These are phyloP conservation scores for Neurospora sp. DNA, from an alignment of 495 filamentous ascomycete species.

Conservation along the genomic window DNA sequence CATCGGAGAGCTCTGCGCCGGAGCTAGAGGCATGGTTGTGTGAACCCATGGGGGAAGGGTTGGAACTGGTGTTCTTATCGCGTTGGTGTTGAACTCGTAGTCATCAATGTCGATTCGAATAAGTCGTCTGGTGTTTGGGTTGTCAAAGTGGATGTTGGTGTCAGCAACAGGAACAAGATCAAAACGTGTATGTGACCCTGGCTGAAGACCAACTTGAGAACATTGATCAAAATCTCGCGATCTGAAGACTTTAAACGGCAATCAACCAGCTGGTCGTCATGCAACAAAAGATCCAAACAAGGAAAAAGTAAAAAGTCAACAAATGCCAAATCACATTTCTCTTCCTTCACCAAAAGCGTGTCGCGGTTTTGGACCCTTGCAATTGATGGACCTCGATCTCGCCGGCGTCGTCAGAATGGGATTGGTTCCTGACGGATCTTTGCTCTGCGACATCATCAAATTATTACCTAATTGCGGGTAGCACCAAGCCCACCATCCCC, in stretches of 20 bases:
- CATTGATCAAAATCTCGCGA: background rate
- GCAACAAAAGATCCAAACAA: background rate
- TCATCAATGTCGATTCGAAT: background rate
- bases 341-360: background rate
- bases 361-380: background rate
- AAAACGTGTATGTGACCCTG: background rate
- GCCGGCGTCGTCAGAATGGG: background rate
- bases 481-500: background rate
- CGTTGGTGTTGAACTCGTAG: background rate
- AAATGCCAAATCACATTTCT: background rate
- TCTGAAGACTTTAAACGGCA: background rate
- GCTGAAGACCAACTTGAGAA: background rate
- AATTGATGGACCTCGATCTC: background rate
- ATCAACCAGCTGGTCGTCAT: too few relatives aligned
- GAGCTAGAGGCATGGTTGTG: constrained; percentile 18
- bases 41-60: constrained; percentile 12
- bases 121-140: background rate
- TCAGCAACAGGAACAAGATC: background rate
- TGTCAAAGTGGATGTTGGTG: background rate
- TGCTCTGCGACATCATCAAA: background rate
- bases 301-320: background rate
- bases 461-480: background rate
- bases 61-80: background rate
- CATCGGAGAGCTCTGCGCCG: constrained; percentile 19
- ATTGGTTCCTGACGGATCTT: background rate